These are phyloP conservation scores for Pleurostoma richardsiae DNA, from an alignment of 2,329 filamentous ascomycete genomes.

Conservation along the genomic window DNA sequence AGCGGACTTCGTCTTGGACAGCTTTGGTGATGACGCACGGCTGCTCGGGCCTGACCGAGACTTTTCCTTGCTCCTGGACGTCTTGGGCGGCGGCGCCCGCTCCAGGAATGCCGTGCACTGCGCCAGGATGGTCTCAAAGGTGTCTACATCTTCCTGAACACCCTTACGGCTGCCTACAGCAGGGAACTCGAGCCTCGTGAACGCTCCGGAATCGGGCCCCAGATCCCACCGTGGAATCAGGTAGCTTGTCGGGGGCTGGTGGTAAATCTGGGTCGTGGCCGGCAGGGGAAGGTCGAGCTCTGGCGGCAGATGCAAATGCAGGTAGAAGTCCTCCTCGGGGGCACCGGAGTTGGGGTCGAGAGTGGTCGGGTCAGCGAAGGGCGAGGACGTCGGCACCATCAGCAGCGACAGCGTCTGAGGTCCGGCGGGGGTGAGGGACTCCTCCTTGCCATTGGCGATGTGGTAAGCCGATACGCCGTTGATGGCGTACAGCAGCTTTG, in stretches of 20 bases:
- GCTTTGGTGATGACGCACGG: slow-evolving; percentile 11
- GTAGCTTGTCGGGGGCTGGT: slow-evolving; percentile 88
- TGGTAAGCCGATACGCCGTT: slow-evolving; percentile 88
- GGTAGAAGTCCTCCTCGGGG: slow-evolving; percentile 87
- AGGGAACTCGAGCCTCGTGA: slow-evolving; percentile 91
- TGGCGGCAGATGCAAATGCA: slow-evolving; percentile 89
- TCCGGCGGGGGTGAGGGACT: slow-evolving; percentile 75
- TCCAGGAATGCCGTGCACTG: slow-evolving; percentile 96
- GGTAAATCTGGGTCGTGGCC: slow-evolving; percentile 94
- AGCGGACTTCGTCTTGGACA: slow-evolving; percentile 30
- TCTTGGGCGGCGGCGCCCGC: slow-evolving; percentile 61
- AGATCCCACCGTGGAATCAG: slow-evolving; percentile 94
- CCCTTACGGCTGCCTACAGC: slow-evolving; percentile 63
- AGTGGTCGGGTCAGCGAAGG: slow-evolving; percentile 52
- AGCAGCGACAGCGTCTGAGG: slow-evolving; percentile 88
- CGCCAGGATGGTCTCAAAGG: slow-evolving; percentile 96
- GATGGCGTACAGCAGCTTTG: slow-evolving; percentile 65
- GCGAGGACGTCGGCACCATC: slow-evolving; percentile 89
- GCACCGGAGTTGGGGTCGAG: slow-evolving; percentile 46
- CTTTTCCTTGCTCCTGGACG: slow-evolving; percentile 19
- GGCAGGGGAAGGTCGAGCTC: slow-evolving; percentile 91
- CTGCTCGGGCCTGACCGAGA: not conserved
- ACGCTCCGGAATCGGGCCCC: slow-evolving; percentile 80
- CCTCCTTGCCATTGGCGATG: slow-evolving; percentile 80
- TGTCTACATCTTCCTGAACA: slow-evolving; percentile 88